Evolutionary conservation across 2,329 filamentous ascomycete genomes (phyloP).

Genomic region (Xylariales sp.): DNA sequence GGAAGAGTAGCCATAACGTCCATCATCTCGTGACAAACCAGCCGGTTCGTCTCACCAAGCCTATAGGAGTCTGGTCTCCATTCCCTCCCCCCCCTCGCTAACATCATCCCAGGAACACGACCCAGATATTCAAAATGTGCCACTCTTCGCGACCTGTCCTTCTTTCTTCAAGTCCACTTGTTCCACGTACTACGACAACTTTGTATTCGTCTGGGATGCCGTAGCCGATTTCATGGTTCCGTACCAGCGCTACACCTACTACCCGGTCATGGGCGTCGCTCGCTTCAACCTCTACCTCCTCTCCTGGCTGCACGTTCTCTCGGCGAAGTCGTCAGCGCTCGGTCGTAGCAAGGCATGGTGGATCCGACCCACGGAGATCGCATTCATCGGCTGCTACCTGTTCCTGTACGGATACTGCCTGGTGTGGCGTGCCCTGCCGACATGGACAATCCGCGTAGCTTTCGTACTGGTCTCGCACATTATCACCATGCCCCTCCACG

Average conservation of each 20-base stretch:
- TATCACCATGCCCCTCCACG: constrained; percentile 74
- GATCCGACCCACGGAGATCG: constrained; percentile 74
- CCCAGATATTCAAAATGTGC: constrained; percentile 73
- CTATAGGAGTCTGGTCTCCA: not conserved
- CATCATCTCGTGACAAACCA: constrained; percentile 75
- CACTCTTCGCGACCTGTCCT: constrained; percentile 75
- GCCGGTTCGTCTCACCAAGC: constrained; percentile 53
- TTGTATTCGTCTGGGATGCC: constrained; percentile 71
- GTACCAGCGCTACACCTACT: constrained; percentile 75
- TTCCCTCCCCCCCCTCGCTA: constrained; percentile 24
- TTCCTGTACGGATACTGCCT: constrained; percentile 75
- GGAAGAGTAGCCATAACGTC: constrained; percentile 76
- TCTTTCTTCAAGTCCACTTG: constrained; percentile 72
- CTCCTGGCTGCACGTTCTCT: constrained; percentile 73
- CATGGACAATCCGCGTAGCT: constrained; percentile 65
- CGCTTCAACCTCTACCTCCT: constrained; percentile 79
- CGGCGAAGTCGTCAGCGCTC: constrained; percentile 65
- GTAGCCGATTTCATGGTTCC: constrained; percentile 68
- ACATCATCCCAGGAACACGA: constrained; percentile 60
- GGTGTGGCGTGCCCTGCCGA: constrained; percentile 69
- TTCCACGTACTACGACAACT: constrained; percentile 72
- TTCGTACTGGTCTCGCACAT: constrained; percentile 75
- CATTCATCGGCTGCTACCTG: constrained; percentile 73
- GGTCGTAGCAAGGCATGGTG: constrained; percentile 70
- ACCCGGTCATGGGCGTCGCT: constrained; percentile 73